Conservation (phyloP, 306 rosid species). For the Crotalaria pallida region DNA sequence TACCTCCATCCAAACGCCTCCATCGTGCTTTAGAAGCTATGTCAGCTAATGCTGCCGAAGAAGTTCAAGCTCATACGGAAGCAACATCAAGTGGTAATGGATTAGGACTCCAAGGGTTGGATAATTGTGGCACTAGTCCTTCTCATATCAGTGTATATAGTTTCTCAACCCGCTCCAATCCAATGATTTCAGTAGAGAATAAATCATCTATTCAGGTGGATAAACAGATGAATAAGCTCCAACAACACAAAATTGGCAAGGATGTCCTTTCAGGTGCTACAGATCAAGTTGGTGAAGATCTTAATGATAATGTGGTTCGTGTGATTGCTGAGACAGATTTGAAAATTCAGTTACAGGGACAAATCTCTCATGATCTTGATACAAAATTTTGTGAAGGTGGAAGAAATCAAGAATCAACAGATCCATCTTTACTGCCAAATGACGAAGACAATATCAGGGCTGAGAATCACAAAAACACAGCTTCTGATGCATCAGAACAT, state of each 20-base stretch:
- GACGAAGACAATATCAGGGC: conserved; percentile 26
- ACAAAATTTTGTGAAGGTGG: conserved; percentile 32
- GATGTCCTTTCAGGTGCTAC: conserved; percentile 24
- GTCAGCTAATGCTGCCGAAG: conserved; percentile 94
- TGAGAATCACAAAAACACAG: conserved; percentile 25
- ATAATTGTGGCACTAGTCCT: conserved; percentile 26
- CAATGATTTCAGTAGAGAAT: conserved; percentile 27
- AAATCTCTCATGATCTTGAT: conserved; percentile 31
- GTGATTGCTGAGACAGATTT: conserved; percentile 27
- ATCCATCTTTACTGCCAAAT: conserved; percentile 25
- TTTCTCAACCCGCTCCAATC: conserved; percentile 32
- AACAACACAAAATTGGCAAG: conserved; percentile 28
- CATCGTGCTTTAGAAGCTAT: conserved; percentile 98
- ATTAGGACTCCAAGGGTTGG: conserved; percentile 22
- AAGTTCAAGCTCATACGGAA: conserved; percentile 41
- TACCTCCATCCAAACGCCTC: conserved; percentile 93
- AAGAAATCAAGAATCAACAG: conserved; percentile 31
- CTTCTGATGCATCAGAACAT: conserved; percentile 31
- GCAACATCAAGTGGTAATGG: conserved; percentile 33
- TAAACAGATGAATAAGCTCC: conserved; percentile 27
- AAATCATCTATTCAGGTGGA: conserved; percentile 29
- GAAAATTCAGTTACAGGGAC: conserved; percentile 18
- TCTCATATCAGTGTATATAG: conserved; percentile 25
- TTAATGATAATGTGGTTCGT: conserved; percentile 27
- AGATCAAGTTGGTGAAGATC: conserved; percentile 28